Evolutionary conservation across 139 green algal species (phyloP), one percentile per base, ranked within the genome.

Genomic region (Yamagishiella unicocca): DNA sequence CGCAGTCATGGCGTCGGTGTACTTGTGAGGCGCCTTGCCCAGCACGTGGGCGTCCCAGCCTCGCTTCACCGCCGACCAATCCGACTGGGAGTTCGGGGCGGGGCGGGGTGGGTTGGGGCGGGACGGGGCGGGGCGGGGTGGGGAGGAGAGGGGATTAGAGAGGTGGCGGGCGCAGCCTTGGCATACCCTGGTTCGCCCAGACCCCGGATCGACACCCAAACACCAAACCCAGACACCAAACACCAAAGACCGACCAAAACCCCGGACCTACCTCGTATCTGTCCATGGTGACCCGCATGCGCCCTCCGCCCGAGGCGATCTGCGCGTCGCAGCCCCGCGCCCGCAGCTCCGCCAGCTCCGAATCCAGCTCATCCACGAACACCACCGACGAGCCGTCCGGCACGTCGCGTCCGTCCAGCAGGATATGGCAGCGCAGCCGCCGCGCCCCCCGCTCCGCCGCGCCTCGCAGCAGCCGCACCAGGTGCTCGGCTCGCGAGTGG

Each of bases 271-370:
- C 94, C 94, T 99, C 96, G 80, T 99, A 99, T 38, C 97, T 93
- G 80, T 99, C 97, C 97, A 99, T 99, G 74, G 96, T 98, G 42
- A 98, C 95, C 35, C 89, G 24, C 97, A 99, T 99, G 87, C 97
- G 93, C 0, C 97, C 97, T 38, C 97, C 97, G 37, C 97, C 97
- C 19, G 94, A 97, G 0, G 97, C 97, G 82, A 99, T 97, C 66
- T 94, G 93, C 38, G 93, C 96, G 87, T 99, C 97, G 31, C 78
- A 83, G 24, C 50, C 78, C 74, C 54, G 72, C 54, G 29, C 71
- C 14, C 84, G 40, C 62, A 40, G 50, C 61, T 90, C 83, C 74
- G 83, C 82, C 21, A 98, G 85, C 74, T 96, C 91, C 42, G 87
- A 89, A 85, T 97, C 92, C 89, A 98, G 89, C 82, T 95, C 76